Base-by-base conservation (phyloP, 495 filamentous ascomycete genomes). In the Neurospora cerealis region DNA sequence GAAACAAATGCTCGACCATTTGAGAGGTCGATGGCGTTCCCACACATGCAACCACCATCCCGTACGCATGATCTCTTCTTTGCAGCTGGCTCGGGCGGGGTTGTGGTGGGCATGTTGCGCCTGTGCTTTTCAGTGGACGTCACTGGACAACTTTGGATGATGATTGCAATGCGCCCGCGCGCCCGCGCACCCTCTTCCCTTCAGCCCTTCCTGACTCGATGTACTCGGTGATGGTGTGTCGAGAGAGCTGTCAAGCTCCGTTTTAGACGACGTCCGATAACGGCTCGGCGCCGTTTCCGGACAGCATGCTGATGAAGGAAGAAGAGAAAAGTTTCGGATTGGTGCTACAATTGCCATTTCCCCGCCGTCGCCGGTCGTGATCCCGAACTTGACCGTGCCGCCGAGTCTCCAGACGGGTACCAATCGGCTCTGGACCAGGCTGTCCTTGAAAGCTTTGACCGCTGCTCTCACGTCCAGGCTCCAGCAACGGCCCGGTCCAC, bases 41-140 rank as follows among this genome's bases (percentile, higher is more conserved):
- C 73, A 72, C 75, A 70, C 71, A 78, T 70, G 75, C 76, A 78
- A 73, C 75, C 76, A 76, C 46, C 54, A 73, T 69, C 48, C 21
- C 41, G 70, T 37, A 69, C 75, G 75, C 77, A 78, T 78, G 77
- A 78, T 78, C 19, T 73, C 72, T 73, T 75, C 40, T 72, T 73
- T 75, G 73, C 77, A 76, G 75, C 44, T 74, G 69, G 76, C 73
- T 70, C 71, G 42, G 72, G 74, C 54, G 77, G 75, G 77, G 73
- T 73, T 70, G 71, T 37, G 72, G 72, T 71, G 74, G 62, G 70
- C 60, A 74, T 32, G 54, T 62, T 34, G 54, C 15, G 54, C 54
- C 54, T 66, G 28, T 66, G 28, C 54, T 66, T 62, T 62, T 66
- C 54, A 66, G 28, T 34, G 28, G 54, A 34, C 28, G 54, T 34